Conservation (phyloP, 1,139 yeast genomes). For the Wickerhamiella pararugosa region DNA sequence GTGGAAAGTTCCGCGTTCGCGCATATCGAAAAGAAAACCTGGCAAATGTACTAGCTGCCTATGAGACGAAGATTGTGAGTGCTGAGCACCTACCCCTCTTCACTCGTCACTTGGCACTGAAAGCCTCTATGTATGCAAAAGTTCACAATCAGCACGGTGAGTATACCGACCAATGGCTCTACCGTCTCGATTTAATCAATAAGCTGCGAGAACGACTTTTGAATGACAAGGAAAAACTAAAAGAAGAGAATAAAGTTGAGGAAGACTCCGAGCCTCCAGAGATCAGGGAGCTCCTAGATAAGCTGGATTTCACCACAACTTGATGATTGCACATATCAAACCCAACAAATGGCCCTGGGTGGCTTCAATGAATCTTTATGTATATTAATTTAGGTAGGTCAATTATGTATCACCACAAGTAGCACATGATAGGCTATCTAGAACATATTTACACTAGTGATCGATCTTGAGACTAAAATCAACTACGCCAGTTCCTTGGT, state of each 20-base stretch:
- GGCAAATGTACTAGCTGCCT: conserved; percentile 63
- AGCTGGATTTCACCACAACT: conserved; percentile 15
- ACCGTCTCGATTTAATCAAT: conserved; percentile 43
- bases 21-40: conserved; percentile 52
- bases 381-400: neutral
- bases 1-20: conserved; percentile 30
- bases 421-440: too few species aligned
- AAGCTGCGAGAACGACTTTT: conserved; percentile 33
- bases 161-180: conserved; percentile 50
- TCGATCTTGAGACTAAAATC: conserved; percentile 78
- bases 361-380: neutral
- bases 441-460: conserved; percentile 13
- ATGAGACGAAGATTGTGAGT: conserved; percentile 57
- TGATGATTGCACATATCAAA: neutral
- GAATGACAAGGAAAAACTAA: conserved; percentile 14
- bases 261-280: conserved; percentile 13
- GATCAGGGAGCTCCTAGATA: conserved; percentile 16
- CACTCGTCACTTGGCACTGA: conserved; percentile 49
- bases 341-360: neutral
- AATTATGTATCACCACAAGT: neutral
- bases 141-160: conserved; percentile 52
- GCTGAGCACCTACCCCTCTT: conserved; percentile 44
- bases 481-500: conserved; percentile 70
- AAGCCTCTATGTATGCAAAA: conserved; percentile 58
- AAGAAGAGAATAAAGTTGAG: neutral